These are phyloP conservation scores for Talaromyces sp. DNA, from an alignment of 2,329 filamentous ascomycete genomes.

Conservation along the genomic window DNA sequence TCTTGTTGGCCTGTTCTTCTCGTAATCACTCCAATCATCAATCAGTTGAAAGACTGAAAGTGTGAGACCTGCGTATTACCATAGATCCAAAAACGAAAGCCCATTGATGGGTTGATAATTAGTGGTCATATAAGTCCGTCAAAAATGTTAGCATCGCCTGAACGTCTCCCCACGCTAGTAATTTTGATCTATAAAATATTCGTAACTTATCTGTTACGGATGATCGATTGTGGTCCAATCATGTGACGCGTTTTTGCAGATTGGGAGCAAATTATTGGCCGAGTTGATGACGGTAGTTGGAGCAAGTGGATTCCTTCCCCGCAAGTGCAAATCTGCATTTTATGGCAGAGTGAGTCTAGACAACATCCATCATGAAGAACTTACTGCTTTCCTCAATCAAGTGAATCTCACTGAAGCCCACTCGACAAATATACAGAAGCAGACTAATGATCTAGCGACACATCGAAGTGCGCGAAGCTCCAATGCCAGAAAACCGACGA, in stretches of 20 bases:
- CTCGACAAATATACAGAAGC: not conserved
- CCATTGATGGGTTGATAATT: no score
- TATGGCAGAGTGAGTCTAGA: not conserved
- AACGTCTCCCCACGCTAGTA: not conserved
- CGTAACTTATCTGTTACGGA: not conserved
- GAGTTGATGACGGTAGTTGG: not conserved
- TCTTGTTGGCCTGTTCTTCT: no score
- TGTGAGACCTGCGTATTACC: no score
- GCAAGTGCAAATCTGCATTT: slow-evolving; percentile 13
- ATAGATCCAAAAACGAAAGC: no score
- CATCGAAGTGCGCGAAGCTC: no score
- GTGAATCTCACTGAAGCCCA: not conserved
- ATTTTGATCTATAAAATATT: not conserved
- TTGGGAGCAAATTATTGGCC: not conserved
- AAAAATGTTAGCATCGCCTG: not conserved
- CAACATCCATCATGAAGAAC: not conserved
- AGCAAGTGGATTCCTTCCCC: slow-evolving; percentile 1
- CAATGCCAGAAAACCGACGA: not conserved
- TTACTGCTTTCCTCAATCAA: not conserved
- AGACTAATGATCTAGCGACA: not conserved
- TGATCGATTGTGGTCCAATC: not conserved
- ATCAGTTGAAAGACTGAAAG: no score
- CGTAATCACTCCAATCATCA: no score
- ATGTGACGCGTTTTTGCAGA: not conserved
- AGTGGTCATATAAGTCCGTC: no score